Conservation (phyloP, 1,284 basidiomycete species). For the Coriolopsis trogii region DNA sequence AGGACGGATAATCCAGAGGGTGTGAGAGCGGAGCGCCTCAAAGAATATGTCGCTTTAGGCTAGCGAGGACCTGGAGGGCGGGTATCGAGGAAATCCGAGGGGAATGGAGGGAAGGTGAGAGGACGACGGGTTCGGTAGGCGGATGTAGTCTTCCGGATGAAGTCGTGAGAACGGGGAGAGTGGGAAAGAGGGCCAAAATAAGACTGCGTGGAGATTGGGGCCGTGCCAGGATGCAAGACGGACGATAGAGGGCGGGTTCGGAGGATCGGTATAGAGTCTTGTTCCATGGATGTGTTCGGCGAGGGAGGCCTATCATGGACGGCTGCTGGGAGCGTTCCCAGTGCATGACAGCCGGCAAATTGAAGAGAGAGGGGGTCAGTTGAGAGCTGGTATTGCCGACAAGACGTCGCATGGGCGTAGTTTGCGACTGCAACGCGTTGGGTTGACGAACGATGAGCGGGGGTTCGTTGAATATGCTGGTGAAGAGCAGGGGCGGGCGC, state of each 20-base stretch:
- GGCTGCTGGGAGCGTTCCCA: conserved; percentile 22
- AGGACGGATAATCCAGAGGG: background rate
- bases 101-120: background rate
- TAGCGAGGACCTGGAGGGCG: background rate
- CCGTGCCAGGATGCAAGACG: conserved; percentile 4
- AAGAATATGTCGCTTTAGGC: background rate
- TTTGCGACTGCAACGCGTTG: background rate
- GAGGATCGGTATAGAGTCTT: conserved; percentile 19
- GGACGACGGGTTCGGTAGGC: conserved; percentile 7
- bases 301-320: conserved; percentile 21
- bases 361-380: conserved; percentile 14
- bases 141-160: conserved; percentile 5
- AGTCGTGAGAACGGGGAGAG: conserved; percentile 6
- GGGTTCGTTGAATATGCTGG: background rate
- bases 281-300: conserved; percentile 12
- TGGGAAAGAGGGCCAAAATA: conserved; percentile 14
- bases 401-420: conserved; percentile 7
- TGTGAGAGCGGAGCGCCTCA: conserved; percentile 4
- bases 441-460: background rate
- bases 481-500: background rate
- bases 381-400: conserved; percentile 13
- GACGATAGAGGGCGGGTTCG: conserved; percentile 10
- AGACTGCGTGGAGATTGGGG: conserved; percentile 11
- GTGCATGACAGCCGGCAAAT: conserved; percentile 20
- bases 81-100: background rate